Conservation (phyloP, 2,329 filamentous ascomycete genomes). For the Alternaria panax region DNA sequence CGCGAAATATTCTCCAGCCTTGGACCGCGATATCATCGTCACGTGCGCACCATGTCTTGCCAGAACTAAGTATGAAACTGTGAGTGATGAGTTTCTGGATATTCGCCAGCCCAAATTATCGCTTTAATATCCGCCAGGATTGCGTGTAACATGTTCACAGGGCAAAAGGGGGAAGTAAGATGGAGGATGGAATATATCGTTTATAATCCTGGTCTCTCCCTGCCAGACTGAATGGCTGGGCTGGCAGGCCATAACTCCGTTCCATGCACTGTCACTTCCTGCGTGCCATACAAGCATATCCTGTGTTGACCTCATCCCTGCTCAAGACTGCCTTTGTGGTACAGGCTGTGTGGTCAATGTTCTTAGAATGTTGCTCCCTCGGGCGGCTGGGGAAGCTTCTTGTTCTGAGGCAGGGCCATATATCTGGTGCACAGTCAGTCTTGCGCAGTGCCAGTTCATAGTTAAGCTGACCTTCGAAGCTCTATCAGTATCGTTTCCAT, state of each 20-base stretch:
- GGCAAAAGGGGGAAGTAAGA: not conserved
- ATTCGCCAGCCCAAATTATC: not conserved
- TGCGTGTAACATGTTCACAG: not conserved
- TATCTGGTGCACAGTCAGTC: slow-evolving; percentile 64
- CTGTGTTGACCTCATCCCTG: not conserved
- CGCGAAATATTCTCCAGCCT: slow-evolving; percentile 26
- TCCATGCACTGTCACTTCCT: slow-evolving; percentile 36
- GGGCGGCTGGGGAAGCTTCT: slow-evolving; percentile 92
- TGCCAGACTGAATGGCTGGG: slow-evolving; percentile 17
- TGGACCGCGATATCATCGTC: slow-evolving; percentile 26
- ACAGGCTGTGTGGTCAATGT: not conserved
- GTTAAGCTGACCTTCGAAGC: slow-evolving; percentile 70
- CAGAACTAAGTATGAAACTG: not conserved
- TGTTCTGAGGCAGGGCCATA: slow-evolving; percentile 90
- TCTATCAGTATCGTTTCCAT: slow-evolving; percentile 95
- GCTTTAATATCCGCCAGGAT: not conserved
- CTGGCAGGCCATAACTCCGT: slow-evolving; percentile 38
- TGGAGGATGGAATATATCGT: slow-evolving; percentile 2
- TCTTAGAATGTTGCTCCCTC: slow-evolving; percentile 74
- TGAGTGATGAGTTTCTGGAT: not conserved
- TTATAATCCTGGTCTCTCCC: slow-evolving; percentile 21
- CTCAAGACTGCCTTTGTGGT: not conserved
- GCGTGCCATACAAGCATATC: slow-evolving; percentile 11
- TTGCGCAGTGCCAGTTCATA: not conserved
- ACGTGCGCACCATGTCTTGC: slow-evolving; percentile 23